Percentiles rank a stretch among this genome's conserved stretches.
These are phyloP conservation scores for Entomortierella beljakovae DNA, from an alignment of 192 early-diverging fungal genomes.

Conservation along the genomic window DNA sequence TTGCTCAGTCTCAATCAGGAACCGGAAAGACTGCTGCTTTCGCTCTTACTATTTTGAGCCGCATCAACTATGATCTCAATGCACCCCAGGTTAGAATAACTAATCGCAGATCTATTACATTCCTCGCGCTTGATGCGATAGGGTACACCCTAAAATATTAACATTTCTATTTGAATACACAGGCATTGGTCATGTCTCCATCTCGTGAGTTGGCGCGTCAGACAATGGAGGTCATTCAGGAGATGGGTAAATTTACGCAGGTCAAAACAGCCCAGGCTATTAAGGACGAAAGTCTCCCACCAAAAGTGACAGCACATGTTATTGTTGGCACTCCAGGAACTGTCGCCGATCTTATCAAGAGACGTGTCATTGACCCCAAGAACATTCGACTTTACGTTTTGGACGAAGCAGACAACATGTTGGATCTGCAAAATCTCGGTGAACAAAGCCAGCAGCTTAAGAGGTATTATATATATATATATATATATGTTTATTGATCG, in stretches of 20 bases:
- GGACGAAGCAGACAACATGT: conserved; percentile 99
- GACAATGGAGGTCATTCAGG: conserved; percentile 89
- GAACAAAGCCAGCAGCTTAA: conserved; percentile 91
- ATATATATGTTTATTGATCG: no score
- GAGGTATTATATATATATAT: conserved; percentile 59
- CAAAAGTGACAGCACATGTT: conserved; percentile 78
- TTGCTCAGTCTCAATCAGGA: conserved; percentile 98
- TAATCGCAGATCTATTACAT: not conserved
- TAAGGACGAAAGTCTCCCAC: conserved; percentile 68
- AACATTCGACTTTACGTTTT: conserved; percentile 88
- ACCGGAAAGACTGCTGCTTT: conserved; percentile 99
- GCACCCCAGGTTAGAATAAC: conserved; percentile 68
- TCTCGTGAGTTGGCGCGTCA: conserved; percentile 95
- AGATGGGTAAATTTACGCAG: conserved; percentile 93
- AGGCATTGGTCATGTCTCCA: conserved; percentile 91
- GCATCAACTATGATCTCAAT: conserved; percentile 77
- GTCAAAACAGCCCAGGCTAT: conserved; percentile 83
- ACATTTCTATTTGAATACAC: not conserved
- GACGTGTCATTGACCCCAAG: conserved; percentile 68
- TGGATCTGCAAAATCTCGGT: conserved; percentile 85
- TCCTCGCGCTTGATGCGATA: no score
- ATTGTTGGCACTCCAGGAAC: conserved; percentile 97
- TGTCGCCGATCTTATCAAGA: conserved; percentile 79
- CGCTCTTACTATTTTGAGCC: conserved; percentile 90
- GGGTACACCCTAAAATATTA: no score